Conservation (phyloP, 768 basidiomycete species). For the Pulveroboletus frians region DNA sequence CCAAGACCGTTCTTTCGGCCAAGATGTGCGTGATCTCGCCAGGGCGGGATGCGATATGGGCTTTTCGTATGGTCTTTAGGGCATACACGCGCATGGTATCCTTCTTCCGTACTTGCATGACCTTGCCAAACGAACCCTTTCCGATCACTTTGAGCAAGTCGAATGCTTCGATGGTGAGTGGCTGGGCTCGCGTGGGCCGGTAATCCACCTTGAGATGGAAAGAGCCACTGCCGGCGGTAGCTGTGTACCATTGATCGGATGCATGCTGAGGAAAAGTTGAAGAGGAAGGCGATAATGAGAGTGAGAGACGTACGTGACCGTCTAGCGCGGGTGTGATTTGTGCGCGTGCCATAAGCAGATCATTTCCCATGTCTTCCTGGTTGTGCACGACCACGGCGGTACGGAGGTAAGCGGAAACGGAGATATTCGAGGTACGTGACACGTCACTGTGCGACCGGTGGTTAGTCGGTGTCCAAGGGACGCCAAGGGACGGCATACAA, state of each 20-base stretch:
- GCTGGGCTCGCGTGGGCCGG: conserved; percentile 77
- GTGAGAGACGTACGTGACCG: conserved; percentile 50
- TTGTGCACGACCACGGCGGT: conserved; percentile 67
- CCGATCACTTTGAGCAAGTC: conserved; percentile 97
- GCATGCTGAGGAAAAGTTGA: conserved; percentile 47
- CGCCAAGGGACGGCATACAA: conserved; percentile 57
- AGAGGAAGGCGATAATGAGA: background rate
- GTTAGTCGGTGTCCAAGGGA: conserved; percentile 7
- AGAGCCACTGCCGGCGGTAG: conserved; percentile 79
- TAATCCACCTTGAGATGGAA: conserved; percentile 97
- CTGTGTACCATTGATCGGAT: conserved; percentile 87
- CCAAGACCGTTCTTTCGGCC: conserved; percentile 94
- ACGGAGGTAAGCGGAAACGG: conserved; percentile 87
- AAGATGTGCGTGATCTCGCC: conserved; percentile 98
- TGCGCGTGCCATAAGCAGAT: conserved; percentile 88
- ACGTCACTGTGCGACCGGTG: conserved; percentile 66
- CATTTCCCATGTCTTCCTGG: conserved; percentile 95
- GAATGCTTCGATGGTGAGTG: conserved; percentile 93
- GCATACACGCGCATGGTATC: conserved; percentile 98
- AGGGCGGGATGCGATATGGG: conserved; percentile 91
- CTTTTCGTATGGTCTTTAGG: conserved; percentile 96
- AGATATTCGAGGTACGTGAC: conserved; percentile 86
- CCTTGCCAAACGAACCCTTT: conserved; percentile 97
- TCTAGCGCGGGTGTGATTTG: conserved; percentile 84
- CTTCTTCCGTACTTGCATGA: conserved; percentile 99